Base-by-base conservation (phyloP, 352 stramenopile species). In the Peronospora farinosa region DNA sequence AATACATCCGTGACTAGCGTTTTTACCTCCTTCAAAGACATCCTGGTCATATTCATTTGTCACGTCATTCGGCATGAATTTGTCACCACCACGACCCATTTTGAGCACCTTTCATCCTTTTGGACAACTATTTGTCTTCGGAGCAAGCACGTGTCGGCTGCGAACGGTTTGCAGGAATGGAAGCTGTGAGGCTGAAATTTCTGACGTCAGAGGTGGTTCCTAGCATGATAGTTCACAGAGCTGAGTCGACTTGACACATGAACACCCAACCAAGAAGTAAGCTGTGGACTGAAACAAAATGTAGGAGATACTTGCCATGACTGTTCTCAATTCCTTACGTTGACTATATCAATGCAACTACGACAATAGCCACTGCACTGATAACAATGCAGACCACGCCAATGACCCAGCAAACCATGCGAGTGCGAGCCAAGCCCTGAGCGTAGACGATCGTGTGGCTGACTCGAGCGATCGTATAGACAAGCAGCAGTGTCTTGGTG, bases 401-500 rank as follows among this genome's bases (percentile, higher is more conserved):
- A 15, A 41, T 30, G 13, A 70, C 42, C 65, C 60, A 73, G 35
- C 46, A 62, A 28, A 47, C 10, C 65, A 70, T 65, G 6, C 57
- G 60, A n/a, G 45, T 49, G 9, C 28, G 31, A 36, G 60, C 58
- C 28, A 78, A 57, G 7, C 48, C 42, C 39, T 64, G 63, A 2
- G 69, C 59, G 62, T 78, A 86, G 13, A 70, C 49, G 13, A 66
- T 28, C 5, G 72, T 82, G 57, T 84, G 72, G 1, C 39, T 43
- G 16, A 79, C 23, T 1, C 74, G 72, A 11, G 57, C 57, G 2
- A 74, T 15, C 0, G 74, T 84, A 53, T 77, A 86, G 23, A 72
- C 51, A 2, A 63, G 47, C 16, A 76, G 35, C 27, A 74, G 50
- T 0, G 19, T 11, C 16, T 38, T 63, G 19, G 41, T 74, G 30